A percentile compares a stretch with the other conserved stretches of the same genome.
Conservation (phyloP, 2,329 filamentous ascomycete species). For the Penicillium psychrosexuale region DNA sequence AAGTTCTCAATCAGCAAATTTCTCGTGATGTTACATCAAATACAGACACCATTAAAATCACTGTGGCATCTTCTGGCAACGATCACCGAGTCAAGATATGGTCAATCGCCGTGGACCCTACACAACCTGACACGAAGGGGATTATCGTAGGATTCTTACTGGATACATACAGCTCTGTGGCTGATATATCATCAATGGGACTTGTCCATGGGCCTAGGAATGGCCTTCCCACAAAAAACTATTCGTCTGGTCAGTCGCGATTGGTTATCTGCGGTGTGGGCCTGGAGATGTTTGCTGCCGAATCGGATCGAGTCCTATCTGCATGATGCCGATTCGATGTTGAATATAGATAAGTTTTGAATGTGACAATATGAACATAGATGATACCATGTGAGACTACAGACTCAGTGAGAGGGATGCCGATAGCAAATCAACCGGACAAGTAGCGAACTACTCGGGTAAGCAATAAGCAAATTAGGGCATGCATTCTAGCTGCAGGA, state of each 20-base stretch:
- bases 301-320: slow-evolving; percentile 1
- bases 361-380: not conserved
- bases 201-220: slow-evolving; percentile 25
- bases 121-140: slow-evolving; percentile 15
- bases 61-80: slow-evolving; percentile 42
- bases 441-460: not conserved
- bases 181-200: slow-evolving; percentile 55
- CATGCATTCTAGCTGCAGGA: not conserved
- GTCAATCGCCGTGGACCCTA: slow-evolving; percentile 33
- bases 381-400: not conserved
- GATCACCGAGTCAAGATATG: slow-evolving; percentile 49
- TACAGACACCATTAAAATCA: slow-evolving; percentile 15
- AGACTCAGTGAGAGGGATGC: not conserved
- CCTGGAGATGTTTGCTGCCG: slow-evolving; percentile 44
- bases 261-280: slow-evolving; percentile 51
- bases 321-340: slow-evolving; percentile 15
- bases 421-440: not conserved
- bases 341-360: slow-evolving; percentile 11
- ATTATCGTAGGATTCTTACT: slow-evolving; percentile 26
- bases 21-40: not conserved
- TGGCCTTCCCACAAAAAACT: not conserved
- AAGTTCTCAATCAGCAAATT: slow-evolving; percentile 25
- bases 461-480: not conserved
- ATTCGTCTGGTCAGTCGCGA: slow-evolving; percentile 8
- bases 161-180: slow-evolving; percentile 49